Percentiles rank a stretch among this genome's conserved stretches.
These are phyloP conservation scores for Hymenochaete sp. DNA, from an alignment of 1,284 basidiomycete species.

Conservation along the genomic window DNA sequence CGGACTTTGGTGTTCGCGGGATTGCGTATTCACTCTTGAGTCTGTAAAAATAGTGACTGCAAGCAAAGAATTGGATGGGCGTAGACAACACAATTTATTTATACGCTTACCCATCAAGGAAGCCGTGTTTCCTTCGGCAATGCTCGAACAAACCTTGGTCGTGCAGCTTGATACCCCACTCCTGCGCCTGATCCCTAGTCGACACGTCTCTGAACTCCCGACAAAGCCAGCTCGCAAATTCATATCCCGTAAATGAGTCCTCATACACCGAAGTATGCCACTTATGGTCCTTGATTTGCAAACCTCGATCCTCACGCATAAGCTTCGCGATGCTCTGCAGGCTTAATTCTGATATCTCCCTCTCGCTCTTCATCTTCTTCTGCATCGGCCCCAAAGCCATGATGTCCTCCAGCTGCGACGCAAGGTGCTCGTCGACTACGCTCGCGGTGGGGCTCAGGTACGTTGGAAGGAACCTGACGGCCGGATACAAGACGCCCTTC, in stretches of 20 bases:
- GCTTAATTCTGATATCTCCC: constrained; percentile 57
- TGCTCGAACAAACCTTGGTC: constrained; percentile 81
- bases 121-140: constrained; percentile 66
- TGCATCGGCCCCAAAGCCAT: constrained; percentile 57
- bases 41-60: constrained; percentile 79
- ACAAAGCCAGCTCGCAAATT: constrained; percentile 82
- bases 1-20: constrained; percentile 53
- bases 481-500: constrained; percentile 35
- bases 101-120: constrained; percentile 73
- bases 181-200: constrained; percentile 67
- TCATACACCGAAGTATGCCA: constrained; percentile 66
- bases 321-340: constrained; percentile 57
- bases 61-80: no score
- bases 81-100: background rate
- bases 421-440: constrained; percentile 67
- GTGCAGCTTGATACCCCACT: constrained; percentile 67
- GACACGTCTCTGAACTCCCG: constrained; percentile 80
- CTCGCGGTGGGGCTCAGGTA: constrained; percentile 75
- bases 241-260: constrained; percentile 79
- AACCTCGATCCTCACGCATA: constrained; percentile 72
- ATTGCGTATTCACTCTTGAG: constrained; percentile 69
- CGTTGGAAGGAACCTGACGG: constrained; percentile 69
- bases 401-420: constrained; percentile 72
- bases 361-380: constrained; percentile 71
- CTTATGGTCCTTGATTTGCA: constrained; percentile 66